Evolutionary conservation across 208 protist species (phyloP), one percentile per base, ranked within the genome.

Genomic region (Balamuthia mandrillaris): DNA sequence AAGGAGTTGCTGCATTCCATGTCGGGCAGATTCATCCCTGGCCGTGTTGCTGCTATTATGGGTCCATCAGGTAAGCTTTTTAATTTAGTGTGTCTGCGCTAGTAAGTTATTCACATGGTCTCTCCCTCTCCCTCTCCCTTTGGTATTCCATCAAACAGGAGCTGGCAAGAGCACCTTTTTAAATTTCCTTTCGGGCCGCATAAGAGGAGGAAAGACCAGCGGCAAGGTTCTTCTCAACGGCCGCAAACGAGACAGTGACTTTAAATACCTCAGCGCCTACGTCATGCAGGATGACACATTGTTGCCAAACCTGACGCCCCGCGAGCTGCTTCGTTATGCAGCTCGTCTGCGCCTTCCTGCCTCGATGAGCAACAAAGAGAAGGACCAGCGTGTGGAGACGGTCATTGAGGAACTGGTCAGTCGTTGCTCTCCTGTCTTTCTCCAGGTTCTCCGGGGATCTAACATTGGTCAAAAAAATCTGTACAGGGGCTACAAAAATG

Each of bases 251-350:
- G 60, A 49, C 47, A 29, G 70, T 33, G 44, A 74, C 65, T 74
- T 52, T 44, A 74, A 74, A 44, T 24, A 35, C 12, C 41, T 52
- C 10, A 74, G 65, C 41, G 65, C 65, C 39, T 74, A 74, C 65
- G 65, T 74, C 65, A 74, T 74, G 65, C 65, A 74, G 65, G 65
- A 74, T n/a, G 65, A 74, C 65, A 74, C 65, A 0, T 44, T 74
- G 18, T 44, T 74, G 12, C 41, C 41, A 1, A 74, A 74, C 65
- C 65, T 74, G 24, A 74, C 65, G 1, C 65, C 65, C 39, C 44
- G 49, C 21, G 70, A 79, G 47, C 42, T 52, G 18, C 42, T 79
- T 0, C 37, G 35, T 29, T 79, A 60, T 33, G 54, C 70, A 31
- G 70, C 70, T 6, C 24, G 54, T 42, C 29, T 79, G 27, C 70